These are phyloP conservation scores for Globisporangium perplexum DNA, from an alignment of 352 stramenopile genomes.

Conservation along the genomic window DNA sequence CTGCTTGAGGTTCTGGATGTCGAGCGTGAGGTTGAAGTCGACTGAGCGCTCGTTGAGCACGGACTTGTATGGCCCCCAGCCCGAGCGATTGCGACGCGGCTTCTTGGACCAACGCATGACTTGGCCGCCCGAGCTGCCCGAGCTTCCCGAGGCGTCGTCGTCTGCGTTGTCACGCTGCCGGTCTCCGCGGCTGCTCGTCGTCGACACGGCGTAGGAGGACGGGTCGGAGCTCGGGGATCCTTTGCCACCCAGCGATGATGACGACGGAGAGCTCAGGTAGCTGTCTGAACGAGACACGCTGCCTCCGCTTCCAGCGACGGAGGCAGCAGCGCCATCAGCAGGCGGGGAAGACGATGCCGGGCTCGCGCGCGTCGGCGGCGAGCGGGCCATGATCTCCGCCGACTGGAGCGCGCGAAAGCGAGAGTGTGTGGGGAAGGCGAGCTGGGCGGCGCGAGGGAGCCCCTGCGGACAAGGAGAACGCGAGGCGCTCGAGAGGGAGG, in stretches of 20 bases:
- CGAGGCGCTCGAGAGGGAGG: too few relatives aligned
- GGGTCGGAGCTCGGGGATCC: not conserved
- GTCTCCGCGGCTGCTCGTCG: not conserved
- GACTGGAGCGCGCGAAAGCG: too few relatives aligned
- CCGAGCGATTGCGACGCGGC: slow-evolving; percentile 2
- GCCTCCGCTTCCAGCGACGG: not conserved
- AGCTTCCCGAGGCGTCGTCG: not conserved
- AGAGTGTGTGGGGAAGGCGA: too few relatives aligned
- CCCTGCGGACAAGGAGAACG: too few relatives aligned
- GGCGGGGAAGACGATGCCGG: not conserved
- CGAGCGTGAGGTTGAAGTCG: slow-evolving; percentile 28
- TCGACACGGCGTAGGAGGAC: not conserved
- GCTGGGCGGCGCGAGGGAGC: too few relatives aligned
- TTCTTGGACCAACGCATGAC: slow-evolving; percentile 8
- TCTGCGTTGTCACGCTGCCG: not conserved
- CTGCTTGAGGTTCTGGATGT: slow-evolving; percentile 31
- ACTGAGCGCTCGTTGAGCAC: slow-evolving; percentile 23
- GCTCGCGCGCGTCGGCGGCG: not conserved
- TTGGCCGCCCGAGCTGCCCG: not conserved
- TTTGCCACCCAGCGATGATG: not conserved
- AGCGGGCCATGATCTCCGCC: not conserved
- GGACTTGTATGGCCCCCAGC: slow-evolving; percentile 15
- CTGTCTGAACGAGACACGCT: not conserved
- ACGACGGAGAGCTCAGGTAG: not conserved
- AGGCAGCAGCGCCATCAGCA: not conserved